Conservation (phyloP, 2,329 filamentous ascomycete genomes). For the Niveomyces coronatus region DNA sequence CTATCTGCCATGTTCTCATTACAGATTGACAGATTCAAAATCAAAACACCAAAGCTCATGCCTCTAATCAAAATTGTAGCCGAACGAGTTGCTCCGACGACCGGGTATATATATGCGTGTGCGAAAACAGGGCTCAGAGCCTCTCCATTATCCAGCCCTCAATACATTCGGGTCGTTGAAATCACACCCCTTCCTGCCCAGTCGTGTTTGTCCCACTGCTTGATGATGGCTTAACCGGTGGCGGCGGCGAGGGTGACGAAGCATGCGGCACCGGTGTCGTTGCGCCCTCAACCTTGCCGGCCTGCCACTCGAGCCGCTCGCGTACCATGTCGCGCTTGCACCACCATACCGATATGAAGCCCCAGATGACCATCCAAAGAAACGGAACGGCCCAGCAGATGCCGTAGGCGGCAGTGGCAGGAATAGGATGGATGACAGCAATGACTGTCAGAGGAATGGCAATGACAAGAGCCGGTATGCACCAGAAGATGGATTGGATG, state of each 20-base stretch:
- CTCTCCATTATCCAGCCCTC: too few relatives aligned
- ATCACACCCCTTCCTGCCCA: not conserved
- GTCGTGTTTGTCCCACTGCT: not conserved
- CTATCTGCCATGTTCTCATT: too few relatives aligned
- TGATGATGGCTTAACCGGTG: not conserved
- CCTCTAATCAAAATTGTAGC: not conserved
- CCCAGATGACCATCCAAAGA: slow-evolving; percentile 26
- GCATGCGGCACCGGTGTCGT: not conserved
- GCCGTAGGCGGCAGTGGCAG: slow-evolving; percentile 26
- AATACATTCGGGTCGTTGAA: not conserved
- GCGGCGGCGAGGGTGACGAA: slow-evolving; percentile 1
- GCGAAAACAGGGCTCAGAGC: not conserved
- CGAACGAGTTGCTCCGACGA: not conserved
- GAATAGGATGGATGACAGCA: slow-evolving; percentile 24
- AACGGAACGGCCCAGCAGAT: slow-evolving; percentile 31
- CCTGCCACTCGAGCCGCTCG: slow-evolving; percentile 28
- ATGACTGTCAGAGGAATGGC: slow-evolving; percentile 27
- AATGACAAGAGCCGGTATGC: slow-evolving; percentile 26
- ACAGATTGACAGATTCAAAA: too few relatives aligned
- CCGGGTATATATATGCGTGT: slow-evolving; percentile 3
- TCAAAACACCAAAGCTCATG: slow-evolving; percentile 3
- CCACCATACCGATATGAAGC: slow-evolving; percentile 23
- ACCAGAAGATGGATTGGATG: slow-evolving; percentile 31
- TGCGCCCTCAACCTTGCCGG: slow-evolving; percentile 3
- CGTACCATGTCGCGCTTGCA: slow-evolving; percentile 27